Conservation (phyloP, 179 eudicot species). For the Patellifolia procumbens region DNA sequence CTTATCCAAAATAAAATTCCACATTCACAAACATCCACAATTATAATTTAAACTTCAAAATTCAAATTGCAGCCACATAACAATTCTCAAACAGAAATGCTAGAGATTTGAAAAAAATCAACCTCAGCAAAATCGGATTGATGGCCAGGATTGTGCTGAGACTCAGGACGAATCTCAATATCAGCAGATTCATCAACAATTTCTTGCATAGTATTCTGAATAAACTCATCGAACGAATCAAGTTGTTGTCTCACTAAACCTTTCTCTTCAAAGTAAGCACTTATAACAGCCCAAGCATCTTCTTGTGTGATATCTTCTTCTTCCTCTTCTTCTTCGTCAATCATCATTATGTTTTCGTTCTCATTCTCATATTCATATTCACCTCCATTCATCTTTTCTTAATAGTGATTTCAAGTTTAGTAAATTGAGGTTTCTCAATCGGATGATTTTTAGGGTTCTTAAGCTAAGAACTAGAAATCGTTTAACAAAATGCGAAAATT, state of each 20-base stretch:
- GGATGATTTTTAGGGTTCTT: background rate
- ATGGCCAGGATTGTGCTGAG: conserved; percentile 93
- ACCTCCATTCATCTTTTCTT: conserved; percentile 29
- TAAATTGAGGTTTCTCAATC: background rate
- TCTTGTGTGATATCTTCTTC: conserved; percentile 93
- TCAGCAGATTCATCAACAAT: conserved; percentile 91
- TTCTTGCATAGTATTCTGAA: conserved; percentile 97
- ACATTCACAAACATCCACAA: background rate
- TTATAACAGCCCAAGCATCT: conserved; percentile 96
- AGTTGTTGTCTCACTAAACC: conserved; percentile 91
- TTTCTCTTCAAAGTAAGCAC: conserved; percentile 89
- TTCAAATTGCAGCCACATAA: background rate
- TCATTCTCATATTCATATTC: conserved; percentile 56
- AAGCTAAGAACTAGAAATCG: background rate
- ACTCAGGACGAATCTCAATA: conserved; percentile 94
- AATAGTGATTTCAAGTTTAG: background rate
- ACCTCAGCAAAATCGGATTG: conserved; percentile 91
- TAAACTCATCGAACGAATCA: conserved; percentile 94
- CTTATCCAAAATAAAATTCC: background rate
- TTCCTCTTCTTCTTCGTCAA: conserved; percentile 27
- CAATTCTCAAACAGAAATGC: background rate
- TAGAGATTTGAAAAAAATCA: background rate
- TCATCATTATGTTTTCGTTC: conserved; percentile 15
- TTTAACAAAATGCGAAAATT: background rate
- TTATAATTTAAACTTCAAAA: background rate